Evolutionary conservation across 202 grass and related monocot genomes (phyloP).

Genomic region (Miscanthus sacchariflorus): DNA sequence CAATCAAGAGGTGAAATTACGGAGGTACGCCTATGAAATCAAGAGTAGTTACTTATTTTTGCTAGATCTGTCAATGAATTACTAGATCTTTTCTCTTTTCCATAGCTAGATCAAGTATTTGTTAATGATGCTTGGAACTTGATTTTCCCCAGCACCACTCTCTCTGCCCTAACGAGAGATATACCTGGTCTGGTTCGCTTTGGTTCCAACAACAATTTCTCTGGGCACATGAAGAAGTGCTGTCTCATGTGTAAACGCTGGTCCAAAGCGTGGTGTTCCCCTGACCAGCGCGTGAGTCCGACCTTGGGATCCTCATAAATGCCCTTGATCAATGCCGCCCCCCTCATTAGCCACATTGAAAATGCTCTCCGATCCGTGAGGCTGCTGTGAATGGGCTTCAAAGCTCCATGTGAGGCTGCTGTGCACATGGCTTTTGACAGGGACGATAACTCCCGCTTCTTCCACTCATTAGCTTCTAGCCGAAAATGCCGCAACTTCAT

Average conservation of each 20-base stretch:
- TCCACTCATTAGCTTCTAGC: no score
- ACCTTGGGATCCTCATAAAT: no score
- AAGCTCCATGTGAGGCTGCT: neutral
- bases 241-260: neutral
- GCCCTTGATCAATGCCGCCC: no score
- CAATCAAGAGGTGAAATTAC: no score
- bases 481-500: no score
- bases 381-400: neutral
- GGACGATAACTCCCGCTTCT: no score
- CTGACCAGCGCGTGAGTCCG: neutral
- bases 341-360: no score
- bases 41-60: neutral
- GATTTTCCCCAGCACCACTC: neutral
- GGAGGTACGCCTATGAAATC: no score
- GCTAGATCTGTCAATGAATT: neutral
- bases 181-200: neutral
- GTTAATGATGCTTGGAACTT: neutral
- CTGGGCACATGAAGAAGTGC: neutral
- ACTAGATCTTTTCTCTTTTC: neutral
- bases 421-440: no score
- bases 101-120: neutral
- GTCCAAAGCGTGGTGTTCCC: neutral
- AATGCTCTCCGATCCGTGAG: neutral
- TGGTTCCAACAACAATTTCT: neutral
- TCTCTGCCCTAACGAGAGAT: neutral